Evolutionary conservation across 2,329 filamentous ascomycete species (phyloP), one percentile per base, ranked within the genome.

Genomic region (Coniochaeta sp.): DNA sequence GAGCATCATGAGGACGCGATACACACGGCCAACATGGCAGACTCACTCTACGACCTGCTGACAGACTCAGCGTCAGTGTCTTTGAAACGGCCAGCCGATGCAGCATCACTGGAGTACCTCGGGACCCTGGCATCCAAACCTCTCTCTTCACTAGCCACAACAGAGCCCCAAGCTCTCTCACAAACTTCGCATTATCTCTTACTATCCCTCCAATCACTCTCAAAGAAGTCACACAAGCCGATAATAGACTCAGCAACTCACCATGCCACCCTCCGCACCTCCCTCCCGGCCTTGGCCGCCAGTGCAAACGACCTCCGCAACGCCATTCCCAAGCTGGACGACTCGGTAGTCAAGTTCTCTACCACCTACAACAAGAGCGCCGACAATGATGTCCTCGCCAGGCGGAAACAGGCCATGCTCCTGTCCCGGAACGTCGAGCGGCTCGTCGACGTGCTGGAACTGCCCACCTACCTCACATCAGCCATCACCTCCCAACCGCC

Each of bases 341-440:
- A 81, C 51, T 84, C 87, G 52, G 87, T 90, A 0, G 82, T 91
- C 46, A 75, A 73, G 45, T 99, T 99, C 70, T 89, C 91, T 7
- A 79, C 85, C 13, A 89, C 85, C 38, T 96, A 96, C 67, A 86
- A 86, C 67, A 88, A 87, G 62, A 82, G 80, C 51, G 78, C 78
- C 50, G 83, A 87, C 55, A 86, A 83, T 58, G 78, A 83, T 48
- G 76, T 89, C 0, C 75, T 96, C 26, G 83, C 85, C 49, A 74
- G 85, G 24, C 82, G 94, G 58, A 89, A 88, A 61, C 85, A 87
- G 63, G 87, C 89, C 0, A 80, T 96, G 63, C 77, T 95, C 20
- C 76, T 97, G 14, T 82, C 89, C 16, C 81, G 89, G 47, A 97
- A 96, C 65, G 86, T 92, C 26, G 92, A 96, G 66, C 83, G 92